A percentile compares a stretch with the other conserved stretches of the same genome.
These are phyloP conservation scores for Moesziomyces antarcticus DNA, from an alignment of 1,284 basidiomycete species.

Conservation along the genomic window DNA sequence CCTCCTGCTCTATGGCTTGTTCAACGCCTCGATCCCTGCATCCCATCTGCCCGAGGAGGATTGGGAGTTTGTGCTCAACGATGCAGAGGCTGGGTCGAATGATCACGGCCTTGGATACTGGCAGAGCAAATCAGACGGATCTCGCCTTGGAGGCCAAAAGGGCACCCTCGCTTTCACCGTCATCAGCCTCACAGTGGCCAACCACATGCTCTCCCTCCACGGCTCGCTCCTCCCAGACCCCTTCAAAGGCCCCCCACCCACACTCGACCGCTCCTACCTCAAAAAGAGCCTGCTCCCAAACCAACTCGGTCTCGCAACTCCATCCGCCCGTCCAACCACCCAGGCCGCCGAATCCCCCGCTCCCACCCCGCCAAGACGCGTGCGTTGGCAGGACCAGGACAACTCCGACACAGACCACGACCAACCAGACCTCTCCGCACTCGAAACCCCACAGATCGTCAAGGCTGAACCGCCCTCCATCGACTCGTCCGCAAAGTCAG, in stretches of 20 bases:
- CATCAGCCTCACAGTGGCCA: conserved; percentile 89
- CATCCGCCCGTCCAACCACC: not conserved
- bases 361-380: conserved; percentile 21
- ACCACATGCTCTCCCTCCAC: conserved; percentile 91
- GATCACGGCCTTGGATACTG: conserved; percentile 75
- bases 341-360: not conserved
- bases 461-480: conserved; percentile 3
- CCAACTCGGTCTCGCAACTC: conserved; percentile 26
- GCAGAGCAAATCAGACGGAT: conserved; percentile 79
- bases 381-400: conserved; percentile 42
- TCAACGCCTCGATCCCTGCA: conserved; percentile 95
- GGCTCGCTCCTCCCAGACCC: conserved; percentile 89
- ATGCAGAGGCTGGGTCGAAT: conserved; percentile 15
- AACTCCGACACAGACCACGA: conserved; percentile 4
- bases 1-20: conserved; percentile 89
- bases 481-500: not conserved
- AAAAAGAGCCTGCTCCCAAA: conserved; percentile 40
- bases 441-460: conserved; percentile 14
- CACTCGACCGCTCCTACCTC: conserved; percentile 39
- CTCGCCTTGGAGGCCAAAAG: conserved; percentile 77
- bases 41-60: conserved; percentile 84
- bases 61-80: conserved; percentile 86
- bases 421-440: conserved; percentile 9
- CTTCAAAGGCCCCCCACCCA: conserved; percentile 72
- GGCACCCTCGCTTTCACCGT: conserved; percentile 86